phyloP scores from a whole-genome alignment of 164 flowering plant genomes.

The Vitis vinifera region DNA sequence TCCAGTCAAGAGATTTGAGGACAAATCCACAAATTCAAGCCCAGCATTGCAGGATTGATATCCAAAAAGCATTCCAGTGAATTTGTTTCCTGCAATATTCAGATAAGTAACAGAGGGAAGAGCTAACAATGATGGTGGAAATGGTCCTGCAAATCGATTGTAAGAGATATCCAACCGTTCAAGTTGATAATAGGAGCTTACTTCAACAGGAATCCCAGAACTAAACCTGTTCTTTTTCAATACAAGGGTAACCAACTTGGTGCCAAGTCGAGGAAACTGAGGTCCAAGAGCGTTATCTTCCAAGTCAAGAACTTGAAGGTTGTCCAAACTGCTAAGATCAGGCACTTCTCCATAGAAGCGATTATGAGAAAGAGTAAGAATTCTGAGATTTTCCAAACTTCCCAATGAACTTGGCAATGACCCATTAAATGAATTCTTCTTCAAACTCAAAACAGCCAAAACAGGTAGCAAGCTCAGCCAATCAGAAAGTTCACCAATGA shows the following conservation, averaged over 20 bases:
- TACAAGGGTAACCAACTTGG: conserved; percentile 55
- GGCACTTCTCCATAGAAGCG: conserved; percentile 75
- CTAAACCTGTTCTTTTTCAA: conserved; percentile 78
- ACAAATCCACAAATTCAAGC: conserved; percentile 66
- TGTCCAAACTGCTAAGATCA: conserved; percentile 71
- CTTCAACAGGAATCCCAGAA: conserved; percentile 58
- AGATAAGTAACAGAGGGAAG: conserved; percentile 71
- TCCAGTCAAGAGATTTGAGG: conserved; percentile 85
- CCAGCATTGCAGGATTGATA: conserved; percentile 60
- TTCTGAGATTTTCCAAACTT: conserved; percentile 58
- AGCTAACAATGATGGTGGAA: conserved; percentile 58
- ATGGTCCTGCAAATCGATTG: conserved; percentile 83
- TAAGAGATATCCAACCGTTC: conserved; percentile 66
- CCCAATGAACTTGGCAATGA: conserved; percentile 60
- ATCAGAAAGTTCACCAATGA: conserved; percentile 62
- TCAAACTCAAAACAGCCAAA: conserved; percentile 75
- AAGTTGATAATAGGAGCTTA: conserved; percentile 70
- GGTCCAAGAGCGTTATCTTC: conserved; percentile 74
- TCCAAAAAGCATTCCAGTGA: conserved; percentile 77
- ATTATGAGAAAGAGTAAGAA: conserved; percentile 71
- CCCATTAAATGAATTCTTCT: conserved; percentile 65
- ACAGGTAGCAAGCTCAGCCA: conserved; percentile 50
- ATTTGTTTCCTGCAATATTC: conserved; percentile 60
- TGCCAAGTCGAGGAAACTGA: conserved; percentile 63
- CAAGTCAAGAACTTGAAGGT: conserved; percentile 87